Base-by-base conservation (phyloP, 2,329 filamentous ascomycete species). In the Exophiala oligosperma region DNA sequence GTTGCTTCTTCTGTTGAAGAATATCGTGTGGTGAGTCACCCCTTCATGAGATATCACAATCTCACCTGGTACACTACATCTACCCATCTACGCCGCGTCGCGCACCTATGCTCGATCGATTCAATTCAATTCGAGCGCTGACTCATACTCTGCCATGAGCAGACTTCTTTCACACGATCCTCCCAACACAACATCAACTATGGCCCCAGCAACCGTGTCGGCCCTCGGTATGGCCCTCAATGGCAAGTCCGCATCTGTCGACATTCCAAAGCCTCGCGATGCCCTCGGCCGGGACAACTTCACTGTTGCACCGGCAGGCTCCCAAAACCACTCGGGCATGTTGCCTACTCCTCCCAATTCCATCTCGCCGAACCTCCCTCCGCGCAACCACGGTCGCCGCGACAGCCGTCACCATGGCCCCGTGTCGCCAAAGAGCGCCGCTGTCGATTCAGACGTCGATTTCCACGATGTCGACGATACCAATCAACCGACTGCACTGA, bases 321-420 rank as follows among this genome's bases (percentile, higher is more conserved):
- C 71, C 29, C 59, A 54, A 44, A 64, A 63, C 49, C 61, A 59
- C 43, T 49, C 61, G 52, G 65, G 60, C 61, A 74, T 77, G 73
- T 85, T 96, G 70, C 91, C 90, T 64, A 97, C 93, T 73, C 93
- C 93, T 71, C 93, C 93, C 61, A 95, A 93, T 80, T 97, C 92
- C 75, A 92, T 97, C 73, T 97, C 92, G 62, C 93, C 93, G 49
- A 88, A 85, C 67, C 82, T 97, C 66, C 87, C 89, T 68, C 90
- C 92, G 11, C 32, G 32, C 32, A 35, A 35, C 60, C 90, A 93
- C 69, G 89, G 88, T 69, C 85, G 89, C 71, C 89, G 88, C 74
- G 82, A 84, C 63, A 87, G 87, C 71, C 79, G 70, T 51, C 68
- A 69, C 24, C 65, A 67, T 57, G 65, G 71, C 58, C 68, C 74